These are phyloP conservation scores for Ophiocordyceps sinensis DNA, from an alignment of 2,329 filamentous ascomycete genomes.

Conservation along the genomic window DNA sequence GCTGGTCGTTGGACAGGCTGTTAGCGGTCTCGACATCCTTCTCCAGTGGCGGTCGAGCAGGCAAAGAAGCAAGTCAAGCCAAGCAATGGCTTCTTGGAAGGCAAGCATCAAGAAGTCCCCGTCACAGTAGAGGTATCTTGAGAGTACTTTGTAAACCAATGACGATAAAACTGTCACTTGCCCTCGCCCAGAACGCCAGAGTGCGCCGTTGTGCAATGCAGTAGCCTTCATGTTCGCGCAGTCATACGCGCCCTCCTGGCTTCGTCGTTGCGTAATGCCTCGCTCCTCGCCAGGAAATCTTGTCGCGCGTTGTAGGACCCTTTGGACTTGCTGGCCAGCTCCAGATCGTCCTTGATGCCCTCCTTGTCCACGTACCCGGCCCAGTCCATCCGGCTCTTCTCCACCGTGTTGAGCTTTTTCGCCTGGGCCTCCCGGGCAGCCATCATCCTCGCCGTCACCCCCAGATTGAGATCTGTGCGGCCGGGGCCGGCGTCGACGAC, in stretches of 20 bases:
- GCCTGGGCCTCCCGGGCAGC: slow-evolving; percentile 35
- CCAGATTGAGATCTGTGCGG: slow-evolving; percentile 44
- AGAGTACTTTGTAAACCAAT: too few species aligned
- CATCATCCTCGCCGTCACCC: slow-evolving; percentile 32
- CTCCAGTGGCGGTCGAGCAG: not conserved
- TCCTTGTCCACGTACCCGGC: slow-evolving; percentile 58
- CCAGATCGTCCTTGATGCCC: slow-evolving; percentile 54
- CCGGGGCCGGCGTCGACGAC: slow-evolving; percentile 25
- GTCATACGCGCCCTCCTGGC: slow-evolving; percentile 37
- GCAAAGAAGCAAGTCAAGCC: not conserved
- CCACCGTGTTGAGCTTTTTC: slow-evolving; percentile 55
- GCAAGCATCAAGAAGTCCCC: not conserved
- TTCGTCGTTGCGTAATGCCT: slow-evolving; percentile 47
- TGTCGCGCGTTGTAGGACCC: slow-evolving; percentile 46
- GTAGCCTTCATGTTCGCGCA: slow-evolving; percentile 14
- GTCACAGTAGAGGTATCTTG: not conserved
- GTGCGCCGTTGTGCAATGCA: not conserved
- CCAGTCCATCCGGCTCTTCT: slow-evolving; percentile 63
- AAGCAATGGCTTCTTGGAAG: too few species aligned
- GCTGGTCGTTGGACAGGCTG: slow-evolving; percentile 9
- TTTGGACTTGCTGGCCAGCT: slow-evolving; percentile 50
- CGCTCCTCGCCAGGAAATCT: slow-evolving; percentile 51
- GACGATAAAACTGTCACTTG: too few species aligned
- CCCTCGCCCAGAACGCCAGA: not conserved
- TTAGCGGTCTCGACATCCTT: slow-evolving; percentile 2